Conservation (phyloP, 495 filamentous ascomycete species). For the Talaromyces borbonicus region DNA sequence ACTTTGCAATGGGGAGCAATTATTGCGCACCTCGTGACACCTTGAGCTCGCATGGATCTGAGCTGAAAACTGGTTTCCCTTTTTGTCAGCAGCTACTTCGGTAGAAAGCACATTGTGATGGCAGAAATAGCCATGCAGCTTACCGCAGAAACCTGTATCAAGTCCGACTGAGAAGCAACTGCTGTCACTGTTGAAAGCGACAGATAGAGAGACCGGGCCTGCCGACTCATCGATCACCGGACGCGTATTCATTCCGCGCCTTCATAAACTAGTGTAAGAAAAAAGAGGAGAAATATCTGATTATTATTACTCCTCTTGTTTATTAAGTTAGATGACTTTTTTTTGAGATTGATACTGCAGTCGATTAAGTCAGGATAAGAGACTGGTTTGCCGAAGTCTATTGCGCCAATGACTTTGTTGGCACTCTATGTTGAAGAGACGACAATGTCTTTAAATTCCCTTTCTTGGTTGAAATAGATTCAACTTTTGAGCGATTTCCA, state of each 20-base stretch:
- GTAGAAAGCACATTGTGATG: too few relatives aligned
- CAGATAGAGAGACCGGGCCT: slow-evolving; percentile 68
- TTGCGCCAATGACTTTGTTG: too few relatives aligned
- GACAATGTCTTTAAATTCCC: too few relatives aligned
- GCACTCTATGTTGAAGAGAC: too few relatives aligned
- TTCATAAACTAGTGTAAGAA: too few relatives aligned
- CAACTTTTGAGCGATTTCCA: too few relatives aligned
- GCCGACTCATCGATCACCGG: slow-evolving; percentile 70
- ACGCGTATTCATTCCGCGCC: slow-evolving; percentile 73
- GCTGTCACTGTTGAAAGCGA: slow-evolving; percentile 77
- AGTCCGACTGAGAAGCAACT: slow-evolving; percentile 85
- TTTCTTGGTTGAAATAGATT: too few relatives aligned
- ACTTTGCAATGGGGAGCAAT: too few relatives aligned
- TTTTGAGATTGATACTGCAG: too few relatives aligned
- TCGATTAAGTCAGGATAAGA: too few relatives aligned
- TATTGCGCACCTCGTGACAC: slow-evolving; percentile 49
- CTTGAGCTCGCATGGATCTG: slow-evolving; percentile 66
- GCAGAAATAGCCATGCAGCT: slow-evolving; percentile 16
- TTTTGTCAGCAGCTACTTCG: too few relatives aligned
- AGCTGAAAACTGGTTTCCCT: slow-evolving; percentile 67
- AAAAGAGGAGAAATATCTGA: background rate
- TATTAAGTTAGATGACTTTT: background rate
- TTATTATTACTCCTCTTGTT: background rate
- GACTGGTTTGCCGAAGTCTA: too few relatives aligned
- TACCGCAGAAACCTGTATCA: slow-evolving; percentile 81